Percentiles rank a stretch among this genome's conserved stretches.
Evolutionary conservation across 768 basidiomycete species (phyloP).

Genomic region (Rubroboletus pulcherrimus): DNA sequence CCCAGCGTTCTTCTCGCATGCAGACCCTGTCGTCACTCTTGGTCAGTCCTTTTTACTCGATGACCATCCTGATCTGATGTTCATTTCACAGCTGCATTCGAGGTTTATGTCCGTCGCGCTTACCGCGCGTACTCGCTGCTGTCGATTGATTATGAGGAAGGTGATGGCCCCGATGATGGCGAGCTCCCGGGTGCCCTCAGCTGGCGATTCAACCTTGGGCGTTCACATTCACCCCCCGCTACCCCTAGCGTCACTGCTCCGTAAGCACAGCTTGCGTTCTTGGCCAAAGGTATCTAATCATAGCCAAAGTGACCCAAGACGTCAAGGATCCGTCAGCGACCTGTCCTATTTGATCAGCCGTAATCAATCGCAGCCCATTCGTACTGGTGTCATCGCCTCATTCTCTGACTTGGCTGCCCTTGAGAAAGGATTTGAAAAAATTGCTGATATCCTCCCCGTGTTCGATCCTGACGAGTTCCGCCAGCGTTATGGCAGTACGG

Average conservation of each 20-base stretch:
- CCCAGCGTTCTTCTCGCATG: slow-evolving; percentile 89
- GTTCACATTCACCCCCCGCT: slow-evolving; percentile 79
- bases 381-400: slow-evolving; percentile 88
- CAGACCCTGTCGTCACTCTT: slow-evolving; percentile 78
- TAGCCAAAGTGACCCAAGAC: slow-evolving; percentile 51
- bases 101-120: slow-evolving; percentile 93
- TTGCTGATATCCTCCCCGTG: slow-evolving; percentile 67
- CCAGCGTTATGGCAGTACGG: slow-evolving; percentile 69
- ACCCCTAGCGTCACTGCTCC: slow-evolving; percentile 61
- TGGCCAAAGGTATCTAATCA: slow-evolving; percentile 1
- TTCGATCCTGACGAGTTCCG: slow-evolving; percentile 70
- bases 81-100: slow-evolving; percentile 69
- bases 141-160: slow-evolving; percentile 93
- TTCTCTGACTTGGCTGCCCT: slow-evolving; percentile 75
- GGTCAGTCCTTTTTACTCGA: slow-evolving; percentile 44
- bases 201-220: slow-evolving; percentile 95
- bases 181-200: slow-evolving; percentile 77
- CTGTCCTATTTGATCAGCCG: slow-evolving; percentile 87
- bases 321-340: slow-evolving; percentile 94
- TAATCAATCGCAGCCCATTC: slow-evolving; percentile 83
- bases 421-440: slow-evolving; percentile 67
- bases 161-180: slow-evolving; percentile 78
- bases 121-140: slow-evolving; percentile 92
- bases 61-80: background rate
- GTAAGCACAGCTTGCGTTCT: slow-evolving; percentile 15